A percentile compares a stretch with the other conserved stretches of the same genome.
These are phyloP conservation scores for Tricholoma bakamatsutake DNA, from an alignment of 768 basidiomycete genomes.

Conservation along the genomic window DNA sequence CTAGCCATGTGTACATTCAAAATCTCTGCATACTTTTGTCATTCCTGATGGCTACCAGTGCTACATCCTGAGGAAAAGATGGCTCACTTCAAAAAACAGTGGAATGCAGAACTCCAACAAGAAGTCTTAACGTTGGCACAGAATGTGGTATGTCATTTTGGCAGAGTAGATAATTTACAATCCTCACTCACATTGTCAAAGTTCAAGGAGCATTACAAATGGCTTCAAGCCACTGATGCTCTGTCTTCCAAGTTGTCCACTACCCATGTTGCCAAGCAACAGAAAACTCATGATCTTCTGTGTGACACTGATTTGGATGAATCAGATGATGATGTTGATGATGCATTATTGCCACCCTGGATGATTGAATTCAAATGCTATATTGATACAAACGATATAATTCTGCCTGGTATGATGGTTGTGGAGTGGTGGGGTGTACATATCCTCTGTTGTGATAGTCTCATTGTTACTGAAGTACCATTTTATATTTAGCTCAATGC, in stretches of 20 bases:
- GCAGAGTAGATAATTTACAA: too few relatives aligned
- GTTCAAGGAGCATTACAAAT: too few relatives aligned
- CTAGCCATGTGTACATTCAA: too few relatives aligned
- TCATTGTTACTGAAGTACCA: background rate
- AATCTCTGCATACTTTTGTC: background rate
- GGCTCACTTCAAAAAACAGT: background rate
- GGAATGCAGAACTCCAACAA: background rate
- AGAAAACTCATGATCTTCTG: too few relatives aligned
- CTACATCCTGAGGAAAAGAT: background rate
- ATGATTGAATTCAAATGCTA: conserved; percentile 20
- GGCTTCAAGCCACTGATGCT: too few relatives aligned
- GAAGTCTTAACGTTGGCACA: background rate
- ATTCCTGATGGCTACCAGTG: background rate
- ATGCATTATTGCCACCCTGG: conserved; percentile 10
- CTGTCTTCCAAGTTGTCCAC: too few relatives aligned
- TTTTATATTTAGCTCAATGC: conserved; percentile 18
- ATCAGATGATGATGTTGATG: too few relatives aligned
- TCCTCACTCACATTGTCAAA: too few relatives aligned
- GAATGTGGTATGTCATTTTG: background rate
- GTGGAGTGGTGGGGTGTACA: conserved; percentile 27
- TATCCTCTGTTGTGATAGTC: background rate
- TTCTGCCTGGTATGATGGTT: conserved; percentile 12
- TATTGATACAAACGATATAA: conserved; percentile 9
- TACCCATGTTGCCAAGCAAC: too few relatives aligned
- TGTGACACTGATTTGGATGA: too few relatives aligned